These are phyloP conservation scores for Pleurotus platypus DNA, from an alignment of 768 basidiomycete genomes.

Conservation along the genomic window DNA sequence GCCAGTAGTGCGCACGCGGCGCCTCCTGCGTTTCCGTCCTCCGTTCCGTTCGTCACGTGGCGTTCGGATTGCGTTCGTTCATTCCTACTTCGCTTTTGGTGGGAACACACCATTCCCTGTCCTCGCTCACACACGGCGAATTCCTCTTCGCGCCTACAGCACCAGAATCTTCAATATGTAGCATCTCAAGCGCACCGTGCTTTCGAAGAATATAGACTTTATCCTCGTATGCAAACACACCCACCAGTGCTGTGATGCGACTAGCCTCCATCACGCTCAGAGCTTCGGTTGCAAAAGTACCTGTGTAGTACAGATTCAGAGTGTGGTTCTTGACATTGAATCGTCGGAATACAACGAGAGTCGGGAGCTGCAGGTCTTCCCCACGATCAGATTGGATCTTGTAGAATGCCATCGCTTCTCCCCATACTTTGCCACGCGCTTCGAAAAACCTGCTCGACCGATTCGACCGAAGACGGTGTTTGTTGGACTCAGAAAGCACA, in stretches of 20 bases:
- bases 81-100: too few species aligned
- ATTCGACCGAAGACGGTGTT: neutral
- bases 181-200: constrained; percentile 12
- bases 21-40: too few species aligned
- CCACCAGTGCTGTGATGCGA: constrained; percentile 5
- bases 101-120: too few species aligned
- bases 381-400: neutral
- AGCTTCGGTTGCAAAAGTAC: neutral
- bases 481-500: constrained; percentile 8
- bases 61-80: too few species aligned
- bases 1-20: too few species aligned
- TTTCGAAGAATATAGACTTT: constrained; percentile 13
- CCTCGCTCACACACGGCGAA: too few species aligned
- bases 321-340: neutral
- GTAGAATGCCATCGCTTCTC: constrained; percentile 17
- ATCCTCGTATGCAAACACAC: constrained; percentile 9
- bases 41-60: too few species aligned
- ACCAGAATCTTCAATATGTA: constrained; percentile 3
- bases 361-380: neutral
- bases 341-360: constrained; percentile 8
- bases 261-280: neutral
- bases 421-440: constrained; percentile 9
- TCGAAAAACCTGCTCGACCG: constrained; percentile 11
- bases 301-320: constrained; percentile 6
- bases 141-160: too few species aligned